Base-by-base conservation (phyloP, 75 land plant species). In the Adiantum capillusveneris region DNA sequence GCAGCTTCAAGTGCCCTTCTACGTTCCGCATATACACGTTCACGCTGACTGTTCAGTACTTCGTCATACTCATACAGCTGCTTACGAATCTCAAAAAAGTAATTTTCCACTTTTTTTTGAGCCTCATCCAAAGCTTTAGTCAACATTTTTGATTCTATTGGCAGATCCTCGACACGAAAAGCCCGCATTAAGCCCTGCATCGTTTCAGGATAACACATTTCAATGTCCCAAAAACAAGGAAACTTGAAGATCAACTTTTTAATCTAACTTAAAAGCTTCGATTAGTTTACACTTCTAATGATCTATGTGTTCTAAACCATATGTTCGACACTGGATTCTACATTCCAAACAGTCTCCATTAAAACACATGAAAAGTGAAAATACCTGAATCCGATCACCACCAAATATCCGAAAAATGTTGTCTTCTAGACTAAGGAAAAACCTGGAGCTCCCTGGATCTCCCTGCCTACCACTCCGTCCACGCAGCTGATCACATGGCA, bases 381-480 rank as follows among this genome's bases (percentile, higher is more conserved):
- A n/a, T 48, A 94, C 98, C 96, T 90, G 86, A 69, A 90, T 90
- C 21, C 98, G 67, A 53, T 94, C 98, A 52, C 98, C 98, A 65
- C 98, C 98, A 80, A 94, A 94, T 50, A 94, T 86, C 1, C 96
- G 78, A 65, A 94, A 94, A 45, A 94, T 79, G 62, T 88, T 93
- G 75, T 94, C 98, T 82, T 94, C 96, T 54, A 94, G 87, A 74
- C 98, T 94, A 11, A 94, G 71, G 68, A 94, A 94, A 61, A 94
- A 94, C 29, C 98, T 85, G n/a, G 96, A 86, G 65, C 96, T 89
- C 68, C 98, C 98, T 59, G 96, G 96, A 70, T 93, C 98, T 13
- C 98, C 96, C 68, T 94, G 98, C 37, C 98, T 78, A 18, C 98
- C 98, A 78, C 98, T 86, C 24, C 98, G 81, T 37, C 98, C 98